phyloP scores from a whole-genome alignment of 2,329 filamentous ascomycete genomes.

The Neofusicoccum kwambonambiense region DNA sequence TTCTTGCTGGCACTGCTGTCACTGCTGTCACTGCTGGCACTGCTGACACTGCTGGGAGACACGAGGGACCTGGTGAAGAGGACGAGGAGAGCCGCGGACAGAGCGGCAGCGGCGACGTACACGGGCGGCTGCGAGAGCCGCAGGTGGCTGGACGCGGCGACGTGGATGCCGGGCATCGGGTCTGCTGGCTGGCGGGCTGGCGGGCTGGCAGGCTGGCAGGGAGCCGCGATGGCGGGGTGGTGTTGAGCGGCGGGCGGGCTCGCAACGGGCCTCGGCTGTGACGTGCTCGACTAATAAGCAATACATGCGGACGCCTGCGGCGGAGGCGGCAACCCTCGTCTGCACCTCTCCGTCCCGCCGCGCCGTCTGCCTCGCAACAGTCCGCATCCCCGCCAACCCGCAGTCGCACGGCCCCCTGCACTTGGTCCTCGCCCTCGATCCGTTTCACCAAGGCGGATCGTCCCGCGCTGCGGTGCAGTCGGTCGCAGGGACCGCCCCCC shows the following conservation, averaged over 20 bases:
- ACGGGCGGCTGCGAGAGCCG: not conserved
- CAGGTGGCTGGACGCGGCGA: not conserved
- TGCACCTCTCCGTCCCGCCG: no score
- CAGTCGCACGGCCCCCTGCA: no score
- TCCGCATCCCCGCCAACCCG: not conserved
- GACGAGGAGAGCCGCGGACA: not conserved
- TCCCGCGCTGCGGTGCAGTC: not conserved
- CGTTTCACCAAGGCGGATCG: constrained; percentile 8
- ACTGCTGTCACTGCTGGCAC: constrained; percentile 15
- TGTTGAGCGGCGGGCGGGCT: no score
- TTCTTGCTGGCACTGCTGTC: not conserved
- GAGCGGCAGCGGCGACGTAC: not conserved
- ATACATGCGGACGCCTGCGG: no score
- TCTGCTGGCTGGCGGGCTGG: not conserved
- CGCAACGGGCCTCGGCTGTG: not conserved
- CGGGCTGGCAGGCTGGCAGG: not conserved
- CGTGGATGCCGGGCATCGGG: not conserved
- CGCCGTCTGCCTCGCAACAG: not conserved
- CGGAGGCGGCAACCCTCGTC: no score
- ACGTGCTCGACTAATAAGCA: not conserved
- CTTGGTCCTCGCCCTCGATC: no score
- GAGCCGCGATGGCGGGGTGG: no score
- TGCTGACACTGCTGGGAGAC: constrained; percentile 14
- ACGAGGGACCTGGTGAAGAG: constrained; percentile 26
- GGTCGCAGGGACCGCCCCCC: not conserved